These are phyloP conservation scores for Rhododendron henanense DNA, from an alignment of 148 eudicot genomes.

Conservation along the genomic window DNA sequence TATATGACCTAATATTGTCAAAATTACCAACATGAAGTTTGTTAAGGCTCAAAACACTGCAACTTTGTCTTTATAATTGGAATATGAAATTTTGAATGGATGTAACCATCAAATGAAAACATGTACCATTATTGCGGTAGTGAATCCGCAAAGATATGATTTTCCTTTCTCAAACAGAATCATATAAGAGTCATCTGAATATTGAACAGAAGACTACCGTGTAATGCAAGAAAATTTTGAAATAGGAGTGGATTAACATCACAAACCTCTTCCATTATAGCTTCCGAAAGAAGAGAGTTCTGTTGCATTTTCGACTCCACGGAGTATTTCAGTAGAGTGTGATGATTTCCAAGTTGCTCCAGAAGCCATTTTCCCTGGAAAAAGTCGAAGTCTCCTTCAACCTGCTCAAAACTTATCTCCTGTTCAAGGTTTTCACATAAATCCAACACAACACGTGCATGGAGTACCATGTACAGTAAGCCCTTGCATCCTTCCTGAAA, in stretches of 20 bases:
- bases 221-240: background rate
- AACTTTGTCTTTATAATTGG: background rate
- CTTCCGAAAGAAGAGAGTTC: slow-evolving; percentile 83
- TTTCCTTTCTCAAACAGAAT: background rate
- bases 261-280: slow-evolving; percentile 95
- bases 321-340: slow-evolving; percentile 78
- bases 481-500: slow-evolving; percentile 99
- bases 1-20: slow-evolving; percentile 62
- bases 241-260: background rate
- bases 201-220: background rate
- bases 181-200: background rate
- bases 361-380: slow-evolving; percentile 90
- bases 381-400: slow-evolving; percentile 92
- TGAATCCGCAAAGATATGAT: background rate
- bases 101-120: background rate
- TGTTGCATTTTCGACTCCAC: slow-evolving; percentile 95
- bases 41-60: background rate
- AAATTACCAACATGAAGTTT: background rate
- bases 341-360: slow-evolving; percentile 92
- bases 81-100: background rate
- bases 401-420: slow-evolving; percentile 89
- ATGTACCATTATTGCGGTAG: no score
- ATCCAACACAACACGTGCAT: slow-evolving; percentile 90
- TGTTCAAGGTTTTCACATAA: slow-evolving; percentile 74
- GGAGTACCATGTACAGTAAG: slow-evolving; percentile 92